Evolutionary conservation across 192 early-diverging fungal genomes (phyloP).

Genomic region (Linnemannia elongata): DNA sequence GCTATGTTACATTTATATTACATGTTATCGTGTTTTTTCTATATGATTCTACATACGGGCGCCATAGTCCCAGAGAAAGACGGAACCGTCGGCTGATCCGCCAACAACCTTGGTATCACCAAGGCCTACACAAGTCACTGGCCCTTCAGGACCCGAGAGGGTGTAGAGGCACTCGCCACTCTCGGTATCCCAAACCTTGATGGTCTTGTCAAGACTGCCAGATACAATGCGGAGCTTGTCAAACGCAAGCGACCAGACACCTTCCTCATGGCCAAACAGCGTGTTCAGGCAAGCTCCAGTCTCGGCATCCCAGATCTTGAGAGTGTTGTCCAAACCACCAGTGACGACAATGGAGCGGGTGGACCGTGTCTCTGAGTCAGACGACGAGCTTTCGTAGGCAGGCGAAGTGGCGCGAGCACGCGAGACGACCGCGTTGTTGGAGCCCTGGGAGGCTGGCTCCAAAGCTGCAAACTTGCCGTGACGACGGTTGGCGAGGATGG

Average conservation of each 20-base stretch:
- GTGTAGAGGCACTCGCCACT: slow-evolving; percentile 76
- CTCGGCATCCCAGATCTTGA: slow-evolving; percentile 92
- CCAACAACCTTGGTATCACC: slow-evolving; percentile 92
- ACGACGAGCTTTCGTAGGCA: slow-evolving; percentile 27
- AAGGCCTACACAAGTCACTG: slow-evolving; percentile 85
- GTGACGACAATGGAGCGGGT: slow-evolving; percentile 75
- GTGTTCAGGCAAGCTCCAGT: slow-evolving; percentile 83
- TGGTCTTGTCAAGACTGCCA: slow-evolving; percentile 76
- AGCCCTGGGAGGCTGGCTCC: background rate
- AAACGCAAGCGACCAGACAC: slow-evolving; percentile 82
- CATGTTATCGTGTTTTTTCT: background rate
- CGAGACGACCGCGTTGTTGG: background rate
- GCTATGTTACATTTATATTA: background rate
- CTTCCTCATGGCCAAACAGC: slow-evolving; percentile 85
- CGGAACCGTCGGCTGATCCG: slow-evolving; percentile 84
- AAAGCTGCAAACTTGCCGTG: slow-evolving; percentile 5
- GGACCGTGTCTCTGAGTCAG: slow-evolving; percentile 31
- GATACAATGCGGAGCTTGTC: slow-evolving; percentile 81
- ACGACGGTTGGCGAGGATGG: slow-evolving; percentile 24
- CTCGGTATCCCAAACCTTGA: slow-evolving; percentile 86
- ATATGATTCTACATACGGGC: slow-evolving; percentile 6
- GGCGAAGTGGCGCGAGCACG: slow-evolving; percentile 4
- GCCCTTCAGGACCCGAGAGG: slow-evolving; percentile 71
- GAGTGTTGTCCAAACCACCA: slow-evolving; percentile 85
- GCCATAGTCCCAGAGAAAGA: slow-evolving; percentile 90